Conservation (phyloP, 805 yeast genomes). For the Vanderwaltozyma verrucispora region DNA sequence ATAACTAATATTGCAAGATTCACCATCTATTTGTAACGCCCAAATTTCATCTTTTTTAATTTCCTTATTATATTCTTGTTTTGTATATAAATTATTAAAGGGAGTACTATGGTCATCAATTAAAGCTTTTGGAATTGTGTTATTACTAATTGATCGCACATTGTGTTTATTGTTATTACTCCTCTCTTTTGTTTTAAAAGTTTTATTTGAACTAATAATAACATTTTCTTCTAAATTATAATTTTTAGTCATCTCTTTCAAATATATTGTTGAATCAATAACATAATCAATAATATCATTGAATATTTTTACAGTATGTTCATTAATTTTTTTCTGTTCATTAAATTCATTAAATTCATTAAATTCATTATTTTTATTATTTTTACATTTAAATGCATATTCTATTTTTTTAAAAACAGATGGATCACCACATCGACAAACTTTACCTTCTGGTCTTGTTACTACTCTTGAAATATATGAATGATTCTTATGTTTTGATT, state of each 20-base stretch:
- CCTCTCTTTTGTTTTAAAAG: too few relatives aligned
- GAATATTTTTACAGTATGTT: conserved; percentile 5
- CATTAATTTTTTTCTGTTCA: conserved; percentile 2
- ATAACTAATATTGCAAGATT: conserved; percentile 16
- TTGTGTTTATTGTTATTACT: not conserved
- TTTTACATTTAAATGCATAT: conserved; percentile 14
- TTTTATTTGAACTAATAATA: too few relatives aligned
- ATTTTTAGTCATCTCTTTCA: conserved; percentile 2
- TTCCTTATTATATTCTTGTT: not conserved
- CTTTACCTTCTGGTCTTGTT: conserved; percentile 23
- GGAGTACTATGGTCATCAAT: not conserved
- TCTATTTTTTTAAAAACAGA: conserved; percentile 15
- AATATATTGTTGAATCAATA: conserved; percentile 5
- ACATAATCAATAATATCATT: conserved; percentile 19
- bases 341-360: not conserved
- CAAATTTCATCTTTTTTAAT: conserved; percentile 6
- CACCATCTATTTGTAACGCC: conserved; percentile 22
- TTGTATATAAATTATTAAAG: not conserved
- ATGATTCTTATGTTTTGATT: conserved; percentile 63
- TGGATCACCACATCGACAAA: conserved; percentile 27
- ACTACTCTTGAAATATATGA: conserved; percentile 19
- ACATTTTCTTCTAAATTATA: not conserved
- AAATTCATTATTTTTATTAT: conserved; percentile 10
- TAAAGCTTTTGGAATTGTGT: not conserved
- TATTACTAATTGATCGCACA: not conserved